Percentiles rank a stretch among this genome's conserved stretches.
Evolutionary conservation across 2,329 filamentous ascomycete genomes (phyloP).

Genomic region (Aspergillus sp.): DNA sequence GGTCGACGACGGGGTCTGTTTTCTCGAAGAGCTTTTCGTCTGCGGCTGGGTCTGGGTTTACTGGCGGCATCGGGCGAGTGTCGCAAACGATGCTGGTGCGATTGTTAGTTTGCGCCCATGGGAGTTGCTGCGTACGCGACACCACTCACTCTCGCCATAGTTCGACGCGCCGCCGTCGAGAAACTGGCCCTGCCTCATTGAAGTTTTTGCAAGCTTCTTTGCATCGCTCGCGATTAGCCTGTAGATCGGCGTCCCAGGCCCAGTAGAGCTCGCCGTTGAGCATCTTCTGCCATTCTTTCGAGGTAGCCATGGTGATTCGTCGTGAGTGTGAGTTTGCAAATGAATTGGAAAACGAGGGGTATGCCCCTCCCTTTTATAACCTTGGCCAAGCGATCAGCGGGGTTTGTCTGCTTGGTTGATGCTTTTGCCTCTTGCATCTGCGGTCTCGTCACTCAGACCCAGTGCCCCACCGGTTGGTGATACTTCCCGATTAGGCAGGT

Average conservation of each 20-base stretch:
- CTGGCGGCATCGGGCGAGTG: constrained; percentile 23
- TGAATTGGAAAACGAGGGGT: not conserved
- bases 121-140: no score
- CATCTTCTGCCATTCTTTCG: constrained; percentile 31
- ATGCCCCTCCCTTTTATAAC: not conserved
- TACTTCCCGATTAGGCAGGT: constrained; percentile 15
- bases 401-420: not conserved
- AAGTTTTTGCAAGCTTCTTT: constrained; percentile 27
- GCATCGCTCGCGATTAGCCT: constrained; percentile 27
- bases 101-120: no score
- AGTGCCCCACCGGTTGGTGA: constrained; percentile 3
- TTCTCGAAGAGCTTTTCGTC: constrained; percentile 24
- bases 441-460: no score
- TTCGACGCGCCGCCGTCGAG: constrained; percentile 25
- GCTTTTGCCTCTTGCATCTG: not conserved
- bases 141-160: constrained; percentile 26
- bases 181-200: constrained; percentile 22
- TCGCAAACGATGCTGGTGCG: constrained; percentile 23
- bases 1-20: constrained; percentile 56
- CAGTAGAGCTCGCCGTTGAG: constrained; percentile 28
- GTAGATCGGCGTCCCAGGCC: constrained; percentile 28
- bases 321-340: not conserved
- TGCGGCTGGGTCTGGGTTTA: constrained; percentile 17
- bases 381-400: not conserved
- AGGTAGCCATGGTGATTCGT: constrained; percentile 16